Percentiles rank a stretch among this genome's conserved stretches.
Conservation (phyloP, 1,284 basidiomycete genomes). For the Rhodotorula sp. region DNA sequence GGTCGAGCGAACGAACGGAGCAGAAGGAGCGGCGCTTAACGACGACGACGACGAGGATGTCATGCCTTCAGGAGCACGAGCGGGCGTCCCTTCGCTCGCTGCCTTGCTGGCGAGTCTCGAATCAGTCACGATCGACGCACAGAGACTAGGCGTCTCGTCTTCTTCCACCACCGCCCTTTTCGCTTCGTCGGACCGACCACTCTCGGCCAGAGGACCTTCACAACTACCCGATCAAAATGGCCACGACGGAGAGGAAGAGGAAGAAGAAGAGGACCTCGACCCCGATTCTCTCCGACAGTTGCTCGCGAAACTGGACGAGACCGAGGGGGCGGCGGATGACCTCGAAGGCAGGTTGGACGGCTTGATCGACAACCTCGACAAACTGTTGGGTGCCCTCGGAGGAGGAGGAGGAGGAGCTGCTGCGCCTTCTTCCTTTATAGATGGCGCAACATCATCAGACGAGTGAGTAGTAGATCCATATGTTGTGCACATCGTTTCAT, state of each 20-base stretch:
- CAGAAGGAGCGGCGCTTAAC: neutral
- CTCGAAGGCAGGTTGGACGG: constrained; percentile 28
- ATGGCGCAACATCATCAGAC: neutral
- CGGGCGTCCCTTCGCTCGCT: neutral
- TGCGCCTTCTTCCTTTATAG: neutral
- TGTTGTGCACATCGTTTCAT: neutral
- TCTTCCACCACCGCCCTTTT: neutral
- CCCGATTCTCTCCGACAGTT: neutral
- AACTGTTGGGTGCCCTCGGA: constrained; percentile 15
- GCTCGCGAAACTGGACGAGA: constrained; percentile 20
- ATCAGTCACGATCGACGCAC: neutral
- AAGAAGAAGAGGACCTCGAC: constrained; percentile 11
- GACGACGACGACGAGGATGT: neutral
- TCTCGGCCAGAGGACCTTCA: neutral
- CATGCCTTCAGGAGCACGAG: neutral
- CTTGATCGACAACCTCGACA: constrained; percentile 17
- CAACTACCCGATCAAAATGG: neutral
- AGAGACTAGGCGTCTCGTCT: neutral
- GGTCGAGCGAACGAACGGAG: neutral
- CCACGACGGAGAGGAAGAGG: neutral
- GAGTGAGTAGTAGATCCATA: neutral
- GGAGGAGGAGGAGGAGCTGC: neutral
- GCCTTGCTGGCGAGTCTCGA: constrained; percentile 11
- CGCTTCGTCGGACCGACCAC: neutral
- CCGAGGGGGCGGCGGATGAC: constrained; percentile 20